phyloP scores from a whole-genome alignment of 495 filamentous ascomycete species.

The Lasiosphaeria miniovina region DNA sequence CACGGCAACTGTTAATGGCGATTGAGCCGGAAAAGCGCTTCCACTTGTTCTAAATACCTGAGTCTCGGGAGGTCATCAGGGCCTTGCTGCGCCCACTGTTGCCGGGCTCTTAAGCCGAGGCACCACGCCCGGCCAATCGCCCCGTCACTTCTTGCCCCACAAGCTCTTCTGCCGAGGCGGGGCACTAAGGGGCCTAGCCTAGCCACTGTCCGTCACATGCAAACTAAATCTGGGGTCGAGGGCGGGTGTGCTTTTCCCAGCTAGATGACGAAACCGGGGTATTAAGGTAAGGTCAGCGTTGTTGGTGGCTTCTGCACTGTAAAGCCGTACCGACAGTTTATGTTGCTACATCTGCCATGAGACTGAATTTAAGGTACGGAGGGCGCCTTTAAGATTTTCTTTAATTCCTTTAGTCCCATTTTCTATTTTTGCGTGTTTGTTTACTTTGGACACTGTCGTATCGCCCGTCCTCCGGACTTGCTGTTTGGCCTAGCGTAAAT shows the following conservation, averaged over 20 bases:
- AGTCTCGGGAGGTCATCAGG: background rate
- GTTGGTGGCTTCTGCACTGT: too few species aligned
- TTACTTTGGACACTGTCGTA: too few species aligned
- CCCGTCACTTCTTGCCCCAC: background rate
- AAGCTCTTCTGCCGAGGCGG: conserved; percentile 9
- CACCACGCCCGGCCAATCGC: conserved; percentile 5
- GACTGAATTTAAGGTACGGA: too few species aligned
- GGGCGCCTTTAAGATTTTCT: too few species aligned
- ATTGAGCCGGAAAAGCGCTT: conserved; percentile 1
- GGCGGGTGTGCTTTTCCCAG: conserved; percentile 1
- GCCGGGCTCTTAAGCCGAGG: conserved; percentile 9
- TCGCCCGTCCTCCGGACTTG: too few species aligned
- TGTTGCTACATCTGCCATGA: too few species aligned
- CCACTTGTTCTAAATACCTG: background rate
- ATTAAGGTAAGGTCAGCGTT: too few species aligned
- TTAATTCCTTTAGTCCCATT: too few species aligned
- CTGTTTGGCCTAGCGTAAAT: too few species aligned
- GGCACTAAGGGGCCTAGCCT: background rate
- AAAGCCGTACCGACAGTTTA: too few species aligned
- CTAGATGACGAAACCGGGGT: too few species aligned
- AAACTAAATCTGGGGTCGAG: background rate
- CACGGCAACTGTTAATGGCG: background rate
- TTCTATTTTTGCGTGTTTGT: too few species aligned
- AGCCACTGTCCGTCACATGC: conserved; percentile 2
- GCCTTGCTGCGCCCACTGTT: background rate